Evolutionary conservation across 495 filamentous ascomycete species (phyloP), one percentile per base, ranked within the genome.

Genomic region (Cryomyces minteri): DNA sequence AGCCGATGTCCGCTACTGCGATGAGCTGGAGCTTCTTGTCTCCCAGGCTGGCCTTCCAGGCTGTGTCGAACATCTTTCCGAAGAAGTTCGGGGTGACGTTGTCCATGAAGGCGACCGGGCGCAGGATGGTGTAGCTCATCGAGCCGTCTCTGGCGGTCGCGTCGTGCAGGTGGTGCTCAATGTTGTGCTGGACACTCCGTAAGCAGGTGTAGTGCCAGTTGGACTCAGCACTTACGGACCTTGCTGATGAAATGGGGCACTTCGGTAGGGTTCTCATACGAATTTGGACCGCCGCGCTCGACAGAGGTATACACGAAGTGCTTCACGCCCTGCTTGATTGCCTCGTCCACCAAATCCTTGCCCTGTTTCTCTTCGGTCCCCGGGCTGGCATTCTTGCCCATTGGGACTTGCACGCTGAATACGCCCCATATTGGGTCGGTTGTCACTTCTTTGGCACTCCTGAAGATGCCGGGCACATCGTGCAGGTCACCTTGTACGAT

Each of bases 291-390:
- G 43, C 77, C 77, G 14, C 79, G 75, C 50, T 84, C 81, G 8
- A 82, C 77, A 32, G 72, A 77, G 25, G 62, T 67, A 59, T 81
- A 81, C 12, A 84, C 71, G 57, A 84, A 77, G 54, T 73, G 67
- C 39, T 66, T 62, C 45, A 84, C 74, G 12, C 69, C 66, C 10
- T 70, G 57, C 32, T 65, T 65, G 39, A 85, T 48, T 2, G 73
- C 63, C 7, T 63, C 69, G 45, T 82, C 74, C 48, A 84, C 62
- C 14, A 84, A 58, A 1, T 57, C 61, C 41, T 71, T 76, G n/a
- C 76, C 80, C 56, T 84, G 79, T 5, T 54, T 46, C 49, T 73
- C 70, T 59, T 82, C 76, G 31, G 53, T 50, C 31, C 70, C 67
- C 39, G 64, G 41, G 4, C 55, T 58, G 4, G 65, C 66, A 53